Evolutionary conservation across 768 basidiomycete genomes (phyloP), one percentile per base, ranked within the genome.

Genomic region (Tricholoma terreum): DNA sequence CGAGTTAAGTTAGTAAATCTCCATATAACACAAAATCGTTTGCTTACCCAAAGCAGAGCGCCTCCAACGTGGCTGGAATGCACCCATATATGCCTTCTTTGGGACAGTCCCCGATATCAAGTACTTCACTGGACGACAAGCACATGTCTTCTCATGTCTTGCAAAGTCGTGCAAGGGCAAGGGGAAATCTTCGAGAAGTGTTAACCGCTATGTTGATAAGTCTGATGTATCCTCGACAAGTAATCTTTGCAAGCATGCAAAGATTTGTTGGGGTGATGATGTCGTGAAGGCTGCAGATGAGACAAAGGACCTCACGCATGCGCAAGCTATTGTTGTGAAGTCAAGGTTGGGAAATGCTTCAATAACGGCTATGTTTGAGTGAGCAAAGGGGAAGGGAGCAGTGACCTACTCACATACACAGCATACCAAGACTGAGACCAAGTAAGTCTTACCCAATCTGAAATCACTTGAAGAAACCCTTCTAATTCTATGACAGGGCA

Each of bases 241-340:
- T 0, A 73, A 73, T 59, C 55, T 71, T 43, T 15, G 40, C 0
- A 61, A 54, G 50, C 67, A 76, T 62, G 71, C 59, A 0, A 57
- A 59, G 19, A n/a, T 8, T 1, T 75, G 73, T 55, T 73, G 69
- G 68, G 67, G 73, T 0, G 48, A 61, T 1, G 66, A 70, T 8
- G 62, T 58, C 8, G 34, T 69, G 6, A 45, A 64, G n/a, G 63
- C 57, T 2, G 65, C 56, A 3, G 50, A 62, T 15, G 36, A 59
- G 4, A 42, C 48, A 3, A 52, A 57, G 12, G 54, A 50, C 38
- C 36, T 57, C 14, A 15, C 38, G 6, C 40, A 55, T 9, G 56
- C 52, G 15, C 36, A 48, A 27, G 54, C 56, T 17, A 54, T 54
- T 46, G 38, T 58, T 48, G 50, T 33, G 24, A 36, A 36, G 40